Evolutionary conservation across 768 basidiomycete species (phyloP).

Genomic region (Leccinum fibrillosum): DNA sequence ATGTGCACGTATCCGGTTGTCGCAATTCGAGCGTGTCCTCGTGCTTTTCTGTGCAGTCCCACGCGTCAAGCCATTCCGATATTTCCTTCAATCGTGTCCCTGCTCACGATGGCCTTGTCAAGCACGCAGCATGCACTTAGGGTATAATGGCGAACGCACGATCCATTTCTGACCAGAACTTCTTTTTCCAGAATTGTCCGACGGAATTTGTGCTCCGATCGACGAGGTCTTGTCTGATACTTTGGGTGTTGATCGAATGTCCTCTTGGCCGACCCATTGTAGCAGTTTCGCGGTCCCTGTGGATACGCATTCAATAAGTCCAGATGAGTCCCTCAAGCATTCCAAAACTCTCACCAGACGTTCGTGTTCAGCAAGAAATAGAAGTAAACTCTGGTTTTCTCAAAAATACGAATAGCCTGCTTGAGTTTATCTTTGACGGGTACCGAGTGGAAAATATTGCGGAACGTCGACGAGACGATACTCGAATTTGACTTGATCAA

Average conservation of each 20-base stretch:
- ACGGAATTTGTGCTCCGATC: not conserved
- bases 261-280: not conserved
- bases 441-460: not conserved
- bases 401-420: not conserved
- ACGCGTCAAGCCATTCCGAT: not conserved
- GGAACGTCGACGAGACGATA: not conserved
- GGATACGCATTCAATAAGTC: not conserved
- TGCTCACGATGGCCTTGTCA: constrained; percentile 15
- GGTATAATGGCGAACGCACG: not conserved
- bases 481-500: not conserved
- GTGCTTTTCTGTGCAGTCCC: not conserved
- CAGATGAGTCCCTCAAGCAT: not conserved
- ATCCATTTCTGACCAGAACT: no score
- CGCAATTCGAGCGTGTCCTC: not conserved
- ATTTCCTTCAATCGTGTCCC: no score
- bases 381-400: not conserved
- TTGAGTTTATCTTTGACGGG: not conserved
- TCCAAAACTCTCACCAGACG: not conserved
- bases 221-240: not conserved
- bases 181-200: not conserved
- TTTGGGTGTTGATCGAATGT: not conserved
- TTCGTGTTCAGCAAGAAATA: not conserved
- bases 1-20: not conserved
- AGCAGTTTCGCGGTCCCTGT: not conserved
- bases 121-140: not conserved